Conservation (phyloP, 768 basidiomycete genomes). For the Pulveroboletus sp. region DNA sequence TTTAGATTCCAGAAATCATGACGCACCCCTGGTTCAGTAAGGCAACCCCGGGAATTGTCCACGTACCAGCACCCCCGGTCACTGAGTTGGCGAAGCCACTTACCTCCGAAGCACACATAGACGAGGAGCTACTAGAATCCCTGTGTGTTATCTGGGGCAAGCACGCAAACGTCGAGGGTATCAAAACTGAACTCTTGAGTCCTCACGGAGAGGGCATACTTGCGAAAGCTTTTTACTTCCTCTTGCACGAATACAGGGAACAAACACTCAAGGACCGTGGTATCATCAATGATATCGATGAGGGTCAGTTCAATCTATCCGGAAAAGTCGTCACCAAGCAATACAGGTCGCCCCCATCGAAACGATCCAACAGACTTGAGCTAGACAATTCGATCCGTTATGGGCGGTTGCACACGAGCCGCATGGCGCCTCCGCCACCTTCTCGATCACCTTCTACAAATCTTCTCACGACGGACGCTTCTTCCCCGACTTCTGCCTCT, state of each 20-base stretch:
- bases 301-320: conserved; percentile 9
- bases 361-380: conserved; percentile 22
- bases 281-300: conserved; percentile 38
- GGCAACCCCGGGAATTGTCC: conserved; percentile 45
- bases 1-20: conserved; percentile 81
- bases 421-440: conserved; percentile 27
- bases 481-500: conserved; percentile 25
- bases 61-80: conserved; percentile 55
- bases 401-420: conserved; percentile 21
- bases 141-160: conserved; percentile 82
- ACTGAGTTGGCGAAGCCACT: conserved; percentile 69
- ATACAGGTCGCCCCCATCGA: conserved; percentile 40
- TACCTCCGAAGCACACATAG: conserved; percentile 62
- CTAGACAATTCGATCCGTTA: conserved; percentile 8
- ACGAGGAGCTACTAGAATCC: conserved; percentile 72
- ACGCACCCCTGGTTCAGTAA: conserved; percentile 78
- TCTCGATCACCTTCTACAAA: conserved; percentile 30
- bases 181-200: conserved; percentile 64
- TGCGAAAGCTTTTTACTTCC: conserved; percentile 87
- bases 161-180: conserved; percentile 54
- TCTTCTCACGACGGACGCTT: conserved; percentile 2
- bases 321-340: conserved; percentile 38
- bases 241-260: conserved; percentile 73
- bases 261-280: conserved; percentile 53
- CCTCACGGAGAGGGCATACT: conserved; percentile 66